Evolutionary conservation across 441 rosid genomes (phyloP).

Genomic region (Gossypium davidsonii): DNA sequence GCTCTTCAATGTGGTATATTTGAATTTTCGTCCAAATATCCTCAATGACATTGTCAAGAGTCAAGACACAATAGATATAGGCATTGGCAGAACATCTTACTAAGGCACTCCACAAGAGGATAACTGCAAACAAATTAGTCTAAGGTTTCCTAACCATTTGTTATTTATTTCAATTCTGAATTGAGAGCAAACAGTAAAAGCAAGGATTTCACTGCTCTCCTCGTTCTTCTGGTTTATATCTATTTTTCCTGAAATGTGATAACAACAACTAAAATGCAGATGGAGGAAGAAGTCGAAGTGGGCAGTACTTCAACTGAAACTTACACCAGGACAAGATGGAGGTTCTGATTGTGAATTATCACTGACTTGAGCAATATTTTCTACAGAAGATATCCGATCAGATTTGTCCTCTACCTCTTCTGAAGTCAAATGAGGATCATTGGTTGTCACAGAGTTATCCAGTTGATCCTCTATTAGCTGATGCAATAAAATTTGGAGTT

Average conservation of each 20-base stretch:
- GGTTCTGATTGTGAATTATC: constrained; percentile 3
- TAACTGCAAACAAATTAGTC: background rate
- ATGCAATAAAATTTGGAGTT: constrained; percentile 21
- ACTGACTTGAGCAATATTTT: constrained; percentile 6
- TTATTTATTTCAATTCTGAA: background rate
- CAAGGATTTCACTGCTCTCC: background rate
- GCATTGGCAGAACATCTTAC: background rate
- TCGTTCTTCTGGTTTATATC: background rate
- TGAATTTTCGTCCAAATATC: background rate
- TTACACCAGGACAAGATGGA: constrained; percentile 8
- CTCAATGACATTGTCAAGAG: background rate
- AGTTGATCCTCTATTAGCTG: constrained; percentile 39
- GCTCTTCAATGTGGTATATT: background rate
- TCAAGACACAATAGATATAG: background rate
- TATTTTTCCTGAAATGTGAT: background rate
- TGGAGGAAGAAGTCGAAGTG: background rate
- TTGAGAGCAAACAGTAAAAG: background rate
- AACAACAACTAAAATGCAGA: background rate
- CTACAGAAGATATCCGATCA: constrained; percentile 11
- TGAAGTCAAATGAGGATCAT: background rate
- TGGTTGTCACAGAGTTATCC: constrained; percentile 11
- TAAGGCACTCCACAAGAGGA: background rate
- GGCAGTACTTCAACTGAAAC: constrained; percentile 7
- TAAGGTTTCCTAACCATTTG: background rate
- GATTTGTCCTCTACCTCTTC: constrained; percentile 8